Evolutionary conservation across 345 rosid species (phyloP), one percentile per base, ranked within the genome.

Genomic region (Trapa incisa): DNA sequence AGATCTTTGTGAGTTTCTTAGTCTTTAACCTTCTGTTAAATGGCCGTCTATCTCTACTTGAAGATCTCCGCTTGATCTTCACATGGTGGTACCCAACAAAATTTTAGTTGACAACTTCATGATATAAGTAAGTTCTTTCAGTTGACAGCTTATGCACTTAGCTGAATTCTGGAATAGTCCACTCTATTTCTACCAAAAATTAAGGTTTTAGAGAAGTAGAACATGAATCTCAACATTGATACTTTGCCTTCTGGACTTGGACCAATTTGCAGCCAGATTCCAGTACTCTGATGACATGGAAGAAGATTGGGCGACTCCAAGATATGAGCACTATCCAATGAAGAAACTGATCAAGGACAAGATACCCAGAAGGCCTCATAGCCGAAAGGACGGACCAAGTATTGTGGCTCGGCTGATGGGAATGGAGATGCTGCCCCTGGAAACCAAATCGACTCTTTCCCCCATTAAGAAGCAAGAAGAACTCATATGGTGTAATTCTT

Each of bases 361-460:
- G 75, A 84, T 87, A 50, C 83, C 91, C 13, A 81, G 76, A 60
- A 81, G 72, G 63, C 67, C 85, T 5, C 75, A 67, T 10, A 71
- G 68, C 66, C 84, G 79, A 76, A 84, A 80, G 6, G 80, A 79
- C 58, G 57, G 80, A 2, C 96, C 97, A 0, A 82, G 86, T 80
- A 87, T 94, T 64, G 97, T 94, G 64, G 99, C 99, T 45, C 81
- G 95, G 71, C 73, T 94, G 33, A 94, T 94, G 99, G 97, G 99
- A 32, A 79, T 94, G 74, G 99, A 90, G 12, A 68, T 77, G 65
- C 64, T 83, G 73, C 99, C 96, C 35, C 9, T 77, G 0, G 87
- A 87, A 58, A 16, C 76, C 43, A 84, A 77, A 72, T 64, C 79
- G 52, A 73, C 69, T 22, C 29, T 22, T 22, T 22, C 29, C 14